Percentiles rank a stretch among this genome's conserved stretches.
These are phyloP conservation scores for Xylaria telfairii DNA, from an alignment of 495 filamentous ascomycete genomes.

Conservation along the genomic window DNA sequence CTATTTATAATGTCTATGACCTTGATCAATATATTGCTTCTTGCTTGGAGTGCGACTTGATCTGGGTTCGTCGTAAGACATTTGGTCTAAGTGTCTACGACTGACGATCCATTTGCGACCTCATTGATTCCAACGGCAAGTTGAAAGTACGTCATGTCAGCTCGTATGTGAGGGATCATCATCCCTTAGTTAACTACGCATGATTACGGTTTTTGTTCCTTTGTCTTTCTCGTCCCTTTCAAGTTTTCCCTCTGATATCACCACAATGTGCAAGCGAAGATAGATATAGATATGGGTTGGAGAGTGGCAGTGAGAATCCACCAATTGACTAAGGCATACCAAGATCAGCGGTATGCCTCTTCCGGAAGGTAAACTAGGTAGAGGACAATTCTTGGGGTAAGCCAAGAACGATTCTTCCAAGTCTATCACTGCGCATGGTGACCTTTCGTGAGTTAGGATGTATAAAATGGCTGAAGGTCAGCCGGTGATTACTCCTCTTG, in stretches of 20 bases:
- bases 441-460: neutral
- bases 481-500: neutral
- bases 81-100: neutral
- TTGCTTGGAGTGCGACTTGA: neutral
- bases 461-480: neutral
- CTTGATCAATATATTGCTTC: neutral
- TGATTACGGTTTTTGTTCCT: neutral
- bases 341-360: conserved; percentile 3
- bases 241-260: neutral
- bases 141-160: neutral
- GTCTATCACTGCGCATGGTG: neutral
- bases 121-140: neutral
- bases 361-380: conserved; percentile 16
- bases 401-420: neutral
- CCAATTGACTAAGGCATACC: conserved; percentile 1
- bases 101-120: neutral
- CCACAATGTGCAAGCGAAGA: neutral
- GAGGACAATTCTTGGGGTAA: conserved; percentile 12
- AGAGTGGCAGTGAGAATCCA: neutral
- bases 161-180: neutral
- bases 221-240: neutral
- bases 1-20: conserved; percentile 6
- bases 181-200: neutral
- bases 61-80: neutral
- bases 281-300: neutral